A percentile compares a stretch with the other conserved stretches of the same genome.
Evolutionary conservation across 2,329 filamentous ascomycete species (phyloP).

Genomic region (Phaeosphaeria sp.): DNA sequence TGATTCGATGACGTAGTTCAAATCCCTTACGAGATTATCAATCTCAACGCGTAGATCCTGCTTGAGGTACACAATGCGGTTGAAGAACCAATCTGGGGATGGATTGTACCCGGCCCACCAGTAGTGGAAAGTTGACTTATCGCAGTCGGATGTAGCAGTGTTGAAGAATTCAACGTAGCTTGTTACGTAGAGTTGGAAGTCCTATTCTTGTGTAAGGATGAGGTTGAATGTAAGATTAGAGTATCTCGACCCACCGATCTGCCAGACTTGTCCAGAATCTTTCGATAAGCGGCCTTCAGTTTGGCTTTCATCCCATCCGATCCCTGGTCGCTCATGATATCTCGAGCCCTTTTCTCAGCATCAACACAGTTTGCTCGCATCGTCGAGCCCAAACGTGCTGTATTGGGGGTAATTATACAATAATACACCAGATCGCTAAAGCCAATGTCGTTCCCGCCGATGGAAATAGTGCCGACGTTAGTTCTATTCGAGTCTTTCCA

Average conservation of each 20-base stretch:
- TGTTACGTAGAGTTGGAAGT: conserved; percentile 9
- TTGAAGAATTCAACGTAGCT: conserved; percentile 9
- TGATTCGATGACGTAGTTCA: conserved; percentile 3
- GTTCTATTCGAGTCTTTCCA: conserved; percentile 4
- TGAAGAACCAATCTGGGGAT: background rate
- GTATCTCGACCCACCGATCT: conserved; percentile 2
- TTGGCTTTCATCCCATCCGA: conserved; percentile 2
- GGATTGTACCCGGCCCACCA: conserved; percentile 4
- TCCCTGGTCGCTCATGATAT: conserved; percentile 2
- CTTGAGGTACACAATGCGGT: conserved; percentile 5
- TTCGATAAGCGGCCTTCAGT: conserved; percentile 1
- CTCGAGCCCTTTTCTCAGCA: conserved; percentile 2
- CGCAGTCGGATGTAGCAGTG: conserved; percentile 5
- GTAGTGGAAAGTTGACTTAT: conserved; percentile 9
- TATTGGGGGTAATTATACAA: conserved; percentile 7
- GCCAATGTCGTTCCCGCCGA: conserved; percentile 9
- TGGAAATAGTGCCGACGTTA: conserved; percentile 5
- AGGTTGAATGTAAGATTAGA: background rate
- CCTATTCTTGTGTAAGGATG: background rate
- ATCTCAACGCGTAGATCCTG: conserved; percentile 5
- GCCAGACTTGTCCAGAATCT: conserved; percentile 7
- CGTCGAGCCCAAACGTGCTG: conserved; percentile 1
- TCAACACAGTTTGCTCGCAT: conserved; percentile 3
- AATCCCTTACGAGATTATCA: conserved; percentile 4
- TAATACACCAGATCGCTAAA: conserved; percentile 7